Percentiles rank a stretch among this genome's conserved stretches.
These are phyloP conservation scores for Aspergillus neotritici DNA, from an alignment of 2,329 filamentous ascomycete species.

Conservation along the genomic window DNA sequence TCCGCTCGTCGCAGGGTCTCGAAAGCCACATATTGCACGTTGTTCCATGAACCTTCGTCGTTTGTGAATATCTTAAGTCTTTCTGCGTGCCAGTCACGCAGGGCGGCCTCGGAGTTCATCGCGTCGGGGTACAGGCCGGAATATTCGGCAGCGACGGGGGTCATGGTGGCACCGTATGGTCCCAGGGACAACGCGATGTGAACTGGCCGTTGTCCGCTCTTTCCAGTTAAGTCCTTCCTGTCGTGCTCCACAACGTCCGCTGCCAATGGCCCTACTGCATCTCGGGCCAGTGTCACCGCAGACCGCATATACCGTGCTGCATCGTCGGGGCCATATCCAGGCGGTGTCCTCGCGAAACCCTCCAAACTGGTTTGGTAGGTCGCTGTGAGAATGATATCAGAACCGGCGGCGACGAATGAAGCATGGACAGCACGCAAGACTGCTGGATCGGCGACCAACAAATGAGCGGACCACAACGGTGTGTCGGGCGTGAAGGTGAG, in stretches of 20 bases:
- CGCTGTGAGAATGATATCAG: constrained; percentile 60
- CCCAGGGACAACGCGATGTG: constrained; percentile 54
- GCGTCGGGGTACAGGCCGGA: constrained; percentile 53
- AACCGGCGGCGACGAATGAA: constrained; percentile 52
- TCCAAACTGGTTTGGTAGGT: constrained; percentile 60
- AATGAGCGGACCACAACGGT: constrained; percentile 64
- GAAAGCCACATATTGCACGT: constrained; percentile 54
- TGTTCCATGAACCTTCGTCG: constrained; percentile 27
- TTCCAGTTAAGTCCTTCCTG: too few relatives aligned
- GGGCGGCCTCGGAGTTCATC: constrained; percentile 40
- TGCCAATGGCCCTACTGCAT: constrained; percentile 20
- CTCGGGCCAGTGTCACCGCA: constrained; percentile 33
- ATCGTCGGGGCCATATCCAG: constrained; percentile 39
- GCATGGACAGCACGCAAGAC: constrained; percentile 52
- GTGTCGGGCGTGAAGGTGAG: constrained; percentile 47
- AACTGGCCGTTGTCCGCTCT: not conserved
- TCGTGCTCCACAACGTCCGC: too few relatives aligned
- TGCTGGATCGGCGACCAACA: constrained; percentile 51
- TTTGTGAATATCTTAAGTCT: constrained; percentile 49
- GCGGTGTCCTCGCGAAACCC: constrained; percentile 51
- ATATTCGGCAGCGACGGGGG: constrained; percentile 59
- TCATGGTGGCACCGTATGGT: constrained; percentile 62
- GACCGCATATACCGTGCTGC: constrained; percentile 41
- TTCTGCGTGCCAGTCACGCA: constrained; percentile 54
- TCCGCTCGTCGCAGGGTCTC: constrained; percentile 62